Conservation (phyloP, 2,329 filamentous ascomycete genomes). For the Calonectria multiphialidica region DNA sequence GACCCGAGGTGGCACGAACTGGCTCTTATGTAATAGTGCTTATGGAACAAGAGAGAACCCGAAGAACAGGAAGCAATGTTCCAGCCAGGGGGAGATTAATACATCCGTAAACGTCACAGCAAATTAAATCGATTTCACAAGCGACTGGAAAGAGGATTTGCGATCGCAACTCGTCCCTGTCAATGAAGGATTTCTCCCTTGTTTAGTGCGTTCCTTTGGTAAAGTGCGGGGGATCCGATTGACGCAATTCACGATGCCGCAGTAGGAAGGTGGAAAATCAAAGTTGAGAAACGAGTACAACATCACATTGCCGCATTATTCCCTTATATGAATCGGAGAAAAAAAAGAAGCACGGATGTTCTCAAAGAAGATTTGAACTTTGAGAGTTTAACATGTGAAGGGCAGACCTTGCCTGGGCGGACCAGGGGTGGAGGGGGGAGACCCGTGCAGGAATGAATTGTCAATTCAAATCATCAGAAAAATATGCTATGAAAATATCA, state of each 20-base stretch:
- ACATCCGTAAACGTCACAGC: background rate
- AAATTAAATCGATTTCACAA: background rate
- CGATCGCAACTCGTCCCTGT: background rate
- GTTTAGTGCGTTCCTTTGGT: background rate
- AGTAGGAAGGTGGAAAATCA: background rate
- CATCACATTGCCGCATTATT: background rate
- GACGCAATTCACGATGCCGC: background rate
- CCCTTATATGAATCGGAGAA: background rate
- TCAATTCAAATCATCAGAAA: background rate
- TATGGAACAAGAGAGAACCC: too few relatives aligned
- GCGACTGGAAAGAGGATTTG: background rate
- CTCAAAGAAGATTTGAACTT: background rate
- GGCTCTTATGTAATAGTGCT: too few relatives aligned
- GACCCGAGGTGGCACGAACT: background rate
- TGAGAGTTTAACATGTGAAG: background rate
- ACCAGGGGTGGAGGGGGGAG: too few relatives aligned
- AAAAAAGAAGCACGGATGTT: background rate
- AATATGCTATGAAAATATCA: background rate
- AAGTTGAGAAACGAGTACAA: background rate
- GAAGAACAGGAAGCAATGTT: too few relatives aligned
- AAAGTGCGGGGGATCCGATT: background rate
- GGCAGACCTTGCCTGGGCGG: too few relatives aligned
- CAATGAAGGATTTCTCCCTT: background rate
- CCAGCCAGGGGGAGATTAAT: background rate
- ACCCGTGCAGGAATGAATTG: background rate